Percentiles rank a stretch among this genome's conserved stretches.
These are phyloP conservation scores for Petunia hybrid DNA, from an alignment of 305 asterid genomes.

Conservation along the genomic window DNA sequence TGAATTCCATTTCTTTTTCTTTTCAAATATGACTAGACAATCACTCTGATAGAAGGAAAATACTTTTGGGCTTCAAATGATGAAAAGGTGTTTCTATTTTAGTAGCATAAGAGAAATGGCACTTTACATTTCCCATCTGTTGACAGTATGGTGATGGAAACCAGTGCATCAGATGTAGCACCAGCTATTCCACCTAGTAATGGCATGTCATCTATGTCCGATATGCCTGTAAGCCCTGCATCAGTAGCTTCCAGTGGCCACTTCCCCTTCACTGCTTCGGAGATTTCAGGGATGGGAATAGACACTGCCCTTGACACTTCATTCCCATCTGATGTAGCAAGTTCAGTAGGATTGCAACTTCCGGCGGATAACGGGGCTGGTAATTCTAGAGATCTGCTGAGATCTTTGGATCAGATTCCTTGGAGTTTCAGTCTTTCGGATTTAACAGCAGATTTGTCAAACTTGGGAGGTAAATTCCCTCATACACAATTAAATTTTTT, in stretches of 20 bases:
- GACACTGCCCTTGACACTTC: constrained; percentile 85
- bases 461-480: constrained; percentile 76
- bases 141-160: constrained; percentile 71
- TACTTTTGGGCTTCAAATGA: constrained; percentile 7
- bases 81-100: not conserved
- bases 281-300: constrained; percentile 84
- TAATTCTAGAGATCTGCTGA: constrained; percentile 81
- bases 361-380: constrained; percentile 87
- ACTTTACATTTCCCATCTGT: constrained; percentile 27
- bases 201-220: constrained; percentile 77
- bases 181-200: constrained; percentile 72
- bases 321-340: constrained; percentile 85
- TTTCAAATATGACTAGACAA: not conserved
- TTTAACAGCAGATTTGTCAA: constrained; percentile 90
- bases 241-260: constrained; percentile 93
- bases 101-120: not conserved
- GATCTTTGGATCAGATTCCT: constrained; percentile 85
- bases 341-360: constrained; percentile 83
- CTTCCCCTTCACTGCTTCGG: constrained; percentile 86
- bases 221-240: constrained; percentile 90
- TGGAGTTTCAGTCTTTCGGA: constrained; percentile 96
- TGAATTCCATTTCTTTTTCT: not conserved
- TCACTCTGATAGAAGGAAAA: not conserved
- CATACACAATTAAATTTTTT: not conserved
- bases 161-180: constrained; percentile 58